A percentile compares a stretch with the other conserved stretches of the same genome.
phyloP scores from a whole-genome alignment of 1,284 basidiomycete genomes.

The Ustilago hordei region DNA sequence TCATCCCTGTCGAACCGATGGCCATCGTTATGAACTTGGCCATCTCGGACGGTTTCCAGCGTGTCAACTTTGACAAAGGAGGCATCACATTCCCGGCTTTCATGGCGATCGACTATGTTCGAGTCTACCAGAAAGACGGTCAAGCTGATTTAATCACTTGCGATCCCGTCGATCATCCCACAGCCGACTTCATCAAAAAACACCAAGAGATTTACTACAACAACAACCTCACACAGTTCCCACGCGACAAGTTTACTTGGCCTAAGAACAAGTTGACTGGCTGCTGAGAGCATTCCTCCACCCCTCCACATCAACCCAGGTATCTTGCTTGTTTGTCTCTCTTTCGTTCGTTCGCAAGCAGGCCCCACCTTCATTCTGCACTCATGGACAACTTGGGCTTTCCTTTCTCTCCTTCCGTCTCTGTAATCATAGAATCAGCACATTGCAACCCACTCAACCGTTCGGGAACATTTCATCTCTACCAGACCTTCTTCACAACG shows the following conservation, averaged over 20 bases:
- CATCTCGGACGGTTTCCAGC: slow-evolving; percentile 64
- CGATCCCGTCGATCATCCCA: slow-evolving; percentile 65
- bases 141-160: slow-evolving; percentile 49
- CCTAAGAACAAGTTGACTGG: slow-evolving; percentile 60
- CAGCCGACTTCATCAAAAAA: slow-evolving; percentile 62
- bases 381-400: slow-evolving; percentile 8
- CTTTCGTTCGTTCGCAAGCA: background rate
- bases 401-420: background rate
- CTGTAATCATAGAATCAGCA: slow-evolving; percentile 2
- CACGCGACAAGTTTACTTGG: slow-evolving; percentile 51
- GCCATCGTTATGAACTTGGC: slow-evolving; percentile 64
- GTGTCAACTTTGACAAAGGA: slow-evolving; percentile 49
- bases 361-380: slow-evolving; percentile 1
- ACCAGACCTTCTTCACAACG: background rate
- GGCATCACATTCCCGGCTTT: slow-evolving; percentile 57
- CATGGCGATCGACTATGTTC: slow-evolving; percentile 61
- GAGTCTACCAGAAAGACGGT: slow-evolving; percentile 65
- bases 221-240: slow-evolving; percentile 61
- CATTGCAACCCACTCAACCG: background rate
- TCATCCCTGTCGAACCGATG: slow-evolving; percentile 66
- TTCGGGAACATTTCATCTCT: background rate
- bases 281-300: slow-evolving; percentile 24
- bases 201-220: slow-evolving; percentile 64
- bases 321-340: background rate
- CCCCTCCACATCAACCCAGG: background rate